Evolutionary conservation across 306 rosid genomes (phyloP).

Genomic region (Rosa chinensis): DNA sequence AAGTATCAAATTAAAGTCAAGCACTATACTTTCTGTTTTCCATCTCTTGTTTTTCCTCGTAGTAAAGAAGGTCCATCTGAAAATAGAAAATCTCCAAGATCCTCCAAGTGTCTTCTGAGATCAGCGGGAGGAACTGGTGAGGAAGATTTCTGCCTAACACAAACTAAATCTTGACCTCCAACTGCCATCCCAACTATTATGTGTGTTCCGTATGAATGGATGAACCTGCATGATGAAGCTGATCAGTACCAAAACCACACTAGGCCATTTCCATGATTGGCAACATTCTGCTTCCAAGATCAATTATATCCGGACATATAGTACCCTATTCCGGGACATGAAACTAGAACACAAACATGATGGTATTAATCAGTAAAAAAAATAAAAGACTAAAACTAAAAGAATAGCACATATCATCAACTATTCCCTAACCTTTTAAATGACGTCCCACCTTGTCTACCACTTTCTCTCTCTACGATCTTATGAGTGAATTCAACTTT

Average conservation of each 20-base stretch:
- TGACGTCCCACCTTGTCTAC: background rate
- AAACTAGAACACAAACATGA: background rate
- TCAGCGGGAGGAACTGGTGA: constrained; percentile 80
- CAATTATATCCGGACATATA: background rate
- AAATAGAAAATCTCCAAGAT: constrained; percentile 87
- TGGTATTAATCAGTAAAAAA: background rate
- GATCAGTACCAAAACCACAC: constrained; percentile 45
- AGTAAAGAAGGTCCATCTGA: constrained; percentile 81
- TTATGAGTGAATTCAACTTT: background rate
- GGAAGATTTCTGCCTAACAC: constrained; percentile 78
- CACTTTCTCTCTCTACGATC: background rate
- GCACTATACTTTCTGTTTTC: constrained; percentile 58
- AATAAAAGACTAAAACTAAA: background rate
- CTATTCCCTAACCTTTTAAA: background rate
- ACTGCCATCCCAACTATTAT: constrained; percentile 88
- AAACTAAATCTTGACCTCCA: constrained; percentile 93
- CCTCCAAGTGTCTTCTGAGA: constrained; percentile 79
- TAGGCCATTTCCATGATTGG: constrained; percentile 9
- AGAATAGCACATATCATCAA: background rate
- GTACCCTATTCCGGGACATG: background rate
- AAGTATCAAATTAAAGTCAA: constrained; percentile 4
- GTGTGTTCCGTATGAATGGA: constrained; percentile 83
- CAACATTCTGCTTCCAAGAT: constrained; percentile 15
- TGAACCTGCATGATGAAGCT: constrained; percentile 81
- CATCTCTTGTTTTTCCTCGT: constrained; percentile 66